These are phyloP conservation scores for Medicago arabica DNA, from an alignment of 306 rosid species.

Conservation along the genomic window DNA sequence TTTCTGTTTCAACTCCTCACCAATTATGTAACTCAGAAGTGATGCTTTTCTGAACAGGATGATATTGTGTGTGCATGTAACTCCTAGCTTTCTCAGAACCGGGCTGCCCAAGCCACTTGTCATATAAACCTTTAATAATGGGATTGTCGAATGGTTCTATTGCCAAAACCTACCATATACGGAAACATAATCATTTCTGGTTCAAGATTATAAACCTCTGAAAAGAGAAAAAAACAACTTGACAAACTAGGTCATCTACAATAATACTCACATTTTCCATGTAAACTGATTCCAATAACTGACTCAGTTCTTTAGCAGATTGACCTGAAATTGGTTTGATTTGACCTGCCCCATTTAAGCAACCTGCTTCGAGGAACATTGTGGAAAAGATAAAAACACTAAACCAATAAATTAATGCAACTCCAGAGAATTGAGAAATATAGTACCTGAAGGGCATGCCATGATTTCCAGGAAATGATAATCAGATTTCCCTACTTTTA, in stretches of 20 bases:
- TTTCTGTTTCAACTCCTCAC: conserved; percentile 57
- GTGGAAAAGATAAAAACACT: conserved; percentile 2
- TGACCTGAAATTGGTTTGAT: conserved; percentile 82
- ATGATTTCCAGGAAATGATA: conserved; percentile 91
- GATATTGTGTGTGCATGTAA: conserved; percentile 79
- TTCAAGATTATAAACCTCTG: conserved; percentile 21
- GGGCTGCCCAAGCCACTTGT: conserved; percentile 85
- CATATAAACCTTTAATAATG: conserved; percentile 61
- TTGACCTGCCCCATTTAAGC: conserved; percentile 99
- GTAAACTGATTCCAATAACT: conserved; percentile 67
- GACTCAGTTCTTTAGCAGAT: conserved; percentile 74
- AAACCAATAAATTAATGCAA: conserved; percentile 15
- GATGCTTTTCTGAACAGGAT: conserved; percentile 81
- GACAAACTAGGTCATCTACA: neutral
- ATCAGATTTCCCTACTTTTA: conserved; percentile 78
- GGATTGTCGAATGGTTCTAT: conserved; percentile 75
- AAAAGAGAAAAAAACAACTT: conserved; percentile 1
- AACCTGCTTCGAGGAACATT: conserved; percentile 58
- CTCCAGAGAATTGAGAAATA: conserved; percentile 11
- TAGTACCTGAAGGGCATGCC: conserved; percentile 97
- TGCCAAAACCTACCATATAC: conserved; percentile 55
- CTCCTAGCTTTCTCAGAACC: conserved; percentile 87
- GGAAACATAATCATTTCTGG: conserved; percentile 18
- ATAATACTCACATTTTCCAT: conserved; percentile 73
- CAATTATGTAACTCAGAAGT: conserved; percentile 89